phyloP scores from a whole-genome alignment of 768 basidiomycete genomes.

The Boletus coccyginus region DNA sequence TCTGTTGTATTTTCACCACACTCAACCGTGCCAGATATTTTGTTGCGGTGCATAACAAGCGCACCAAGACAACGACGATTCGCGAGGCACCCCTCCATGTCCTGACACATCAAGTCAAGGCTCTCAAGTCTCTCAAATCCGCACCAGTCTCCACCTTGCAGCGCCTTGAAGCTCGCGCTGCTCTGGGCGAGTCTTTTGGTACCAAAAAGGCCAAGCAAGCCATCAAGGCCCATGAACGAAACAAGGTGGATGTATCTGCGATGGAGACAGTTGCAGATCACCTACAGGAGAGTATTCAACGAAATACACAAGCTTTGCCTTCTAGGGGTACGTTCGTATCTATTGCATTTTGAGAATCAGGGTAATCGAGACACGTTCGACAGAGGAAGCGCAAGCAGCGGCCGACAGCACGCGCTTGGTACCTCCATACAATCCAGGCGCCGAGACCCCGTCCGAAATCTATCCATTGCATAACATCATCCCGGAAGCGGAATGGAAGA shows the following conservation, averaged over 20 bases:
- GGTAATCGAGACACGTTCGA: not conserved
- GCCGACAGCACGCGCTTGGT: constrained; percentile 69
- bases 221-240: constrained; percentile 83
- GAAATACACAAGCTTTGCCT: constrained; percentile 64
- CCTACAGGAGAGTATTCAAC: constrained; percentile 81
- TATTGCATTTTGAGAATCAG: not conserved
- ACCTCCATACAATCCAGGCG: constrained; percentile 67
- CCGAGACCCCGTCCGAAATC: constrained; percentile 66
- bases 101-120: constrained; percentile 77
- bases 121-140: constrained; percentile 64
- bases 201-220: constrained; percentile 90
- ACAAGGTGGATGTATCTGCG: constrained; percentile 83
- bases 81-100: constrained; percentile 68
- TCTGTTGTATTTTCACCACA: constrained; percentile 2
- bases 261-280: constrained; percentile 83
- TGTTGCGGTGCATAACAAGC: constrained; percentile 77
- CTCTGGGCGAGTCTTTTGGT: constrained; percentile 91
- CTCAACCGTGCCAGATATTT: constrained; percentile 57
- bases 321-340: constrained; percentile 54
- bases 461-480: constrained; percentile 77
- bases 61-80: constrained; percentile 66
- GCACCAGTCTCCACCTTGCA: constrained; percentile 47
- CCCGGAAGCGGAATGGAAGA: constrained; percentile 76
- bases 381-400: constrained; percentile 66
- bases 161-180: constrained; percentile 61